Evolutionary conservation across 2,329 filamentous ascomycete species (phyloP), one percentile per base, ranked within the genome.

Genomic region (Parascedosporium putredinis): DNA sequence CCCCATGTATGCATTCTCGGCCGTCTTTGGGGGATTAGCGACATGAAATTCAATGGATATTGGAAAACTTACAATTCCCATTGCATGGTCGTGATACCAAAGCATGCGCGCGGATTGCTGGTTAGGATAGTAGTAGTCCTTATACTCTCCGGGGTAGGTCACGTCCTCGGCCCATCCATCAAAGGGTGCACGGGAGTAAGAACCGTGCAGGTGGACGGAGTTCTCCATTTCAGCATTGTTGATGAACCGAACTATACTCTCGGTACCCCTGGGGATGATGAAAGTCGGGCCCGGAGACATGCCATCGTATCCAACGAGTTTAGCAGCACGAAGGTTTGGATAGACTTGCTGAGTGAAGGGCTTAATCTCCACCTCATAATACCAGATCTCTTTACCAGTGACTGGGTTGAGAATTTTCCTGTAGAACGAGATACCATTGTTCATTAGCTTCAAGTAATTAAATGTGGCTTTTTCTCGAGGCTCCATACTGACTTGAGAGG

Each of bases 101-200:
- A 79, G 64, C 0, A 74, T 67, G 33, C 77, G 68, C 1, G 69
- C 74, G 34, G 54, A 52, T 57, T 79, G 71, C 12, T 59, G 63
- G 57, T 81, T 81, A 8, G 77, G 76, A 55, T 78, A 82, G 59
- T 79, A 81, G 59, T 81, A 80, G 53, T 81, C 78, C 59, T 81
- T 80, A 61, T 72, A 78, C 55, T 80, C 62, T 1, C 74, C 74
- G 0, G 70, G 68, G 1, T 61, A 45, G 1, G 73, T 72, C n/a
- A 67, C 63, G 53, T 80, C 77, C 43, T 70, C 68, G 2, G 75
- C 75, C 74, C 74, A 79, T 0, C 75, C 75, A 52, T 75, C 56
- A 29, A 54, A 57, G 2, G 67, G 67, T 8, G 69, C 64, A 8
- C 67, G 36, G 25, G 70, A 71, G 34, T 67, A 74, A 10, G 73